phyloP scores from a whole-genome alignment of 2,329 filamentous ascomycete genomes.

The Penicillium sp. region DNA sequence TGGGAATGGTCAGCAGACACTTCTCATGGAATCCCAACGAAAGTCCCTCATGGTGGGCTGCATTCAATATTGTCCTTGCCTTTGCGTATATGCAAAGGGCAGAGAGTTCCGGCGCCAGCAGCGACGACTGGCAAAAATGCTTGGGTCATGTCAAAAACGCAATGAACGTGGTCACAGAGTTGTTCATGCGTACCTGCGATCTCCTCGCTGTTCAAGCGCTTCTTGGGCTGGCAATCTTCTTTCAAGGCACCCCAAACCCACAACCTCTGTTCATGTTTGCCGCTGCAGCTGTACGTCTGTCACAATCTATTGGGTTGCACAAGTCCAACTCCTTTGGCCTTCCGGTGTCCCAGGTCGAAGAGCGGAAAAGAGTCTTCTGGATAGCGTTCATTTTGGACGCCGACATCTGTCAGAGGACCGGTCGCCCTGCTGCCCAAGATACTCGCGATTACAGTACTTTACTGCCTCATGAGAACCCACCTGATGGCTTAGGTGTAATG shows the following conservation, averaged over 20 bases:
- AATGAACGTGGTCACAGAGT: slow-evolving; percentile 17
- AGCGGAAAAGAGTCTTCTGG: slow-evolving; percentile 21
- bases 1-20: slow-evolving; percentile 11
- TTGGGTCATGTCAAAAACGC: slow-evolving; percentile 22
- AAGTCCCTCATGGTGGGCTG: slow-evolving; percentile 20
- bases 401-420: slow-evolving; percentile 20
- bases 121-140: slow-evolving; percentile 17
- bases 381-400: slow-evolving; percentile 26
- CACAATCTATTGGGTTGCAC: slow-evolving; percentile 25
- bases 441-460: slow-evolving; percentile 16
- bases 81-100: slow-evolving; percentile 20
- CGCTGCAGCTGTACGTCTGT: slow-evolving; percentile 21
- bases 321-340: slow-evolving; percentile 12
- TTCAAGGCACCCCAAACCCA: slow-evolving; percentile 24
- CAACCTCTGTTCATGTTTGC: slow-evolving; percentile 24
- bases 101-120: not conserved
- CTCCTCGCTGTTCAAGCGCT: slow-evolving; percentile 21
- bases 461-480: slow-evolving; percentile 9
- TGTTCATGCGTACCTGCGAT: slow-evolving; percentile 19
- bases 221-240: slow-evolving; percentile 21
- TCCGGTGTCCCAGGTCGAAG: slow-evolving; percentile 12
- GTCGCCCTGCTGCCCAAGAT: slow-evolving; percentile 21
- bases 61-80: slow-evolving; percentile 22
- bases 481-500: slow-evolving; percentile 12
- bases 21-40: slow-evolving; percentile 23